Percentiles rank a stretch among this genome's conserved stretches.
Conservation (phyloP, 169 alveolate genomes). For the Cystoisospora suis region DNA sequence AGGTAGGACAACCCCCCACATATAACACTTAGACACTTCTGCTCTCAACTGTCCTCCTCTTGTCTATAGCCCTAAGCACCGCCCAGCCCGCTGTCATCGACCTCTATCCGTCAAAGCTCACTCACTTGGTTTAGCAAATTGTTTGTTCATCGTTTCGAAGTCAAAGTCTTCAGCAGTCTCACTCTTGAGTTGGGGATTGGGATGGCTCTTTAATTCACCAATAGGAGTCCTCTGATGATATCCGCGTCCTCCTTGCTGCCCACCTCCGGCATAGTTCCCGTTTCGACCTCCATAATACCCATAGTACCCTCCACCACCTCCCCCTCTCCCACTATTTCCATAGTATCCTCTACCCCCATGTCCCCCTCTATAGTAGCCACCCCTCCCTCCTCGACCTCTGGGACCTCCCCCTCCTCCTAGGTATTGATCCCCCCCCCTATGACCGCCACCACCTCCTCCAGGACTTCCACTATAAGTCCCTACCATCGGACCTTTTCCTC, state of each 20-base stretch:
- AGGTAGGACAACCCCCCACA: no score
- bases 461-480: neutral
- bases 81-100: no score
- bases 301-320: neutral
- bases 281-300: slow-evolving; percentile 10
- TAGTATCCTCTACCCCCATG: neutral
- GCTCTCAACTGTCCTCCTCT: no score
- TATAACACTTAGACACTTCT: no score
- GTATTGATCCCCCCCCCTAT: neutral
- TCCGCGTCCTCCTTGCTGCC: slow-evolving; percentile 38
- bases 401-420: slow-evolving; percentile 9
- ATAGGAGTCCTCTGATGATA: slow-evolving; percentile 41
- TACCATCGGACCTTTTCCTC: neutral
- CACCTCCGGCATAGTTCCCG: neutral
- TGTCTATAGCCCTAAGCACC: no score
- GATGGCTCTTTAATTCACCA: slow-evolving; percentile 61
- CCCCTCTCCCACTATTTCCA: neutral
- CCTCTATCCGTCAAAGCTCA: neutral
- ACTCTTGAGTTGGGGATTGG: slow-evolving; percentile 56
- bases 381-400: neutral
- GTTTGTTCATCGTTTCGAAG: slow-evolving; percentile 46
- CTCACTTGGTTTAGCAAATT: slow-evolving; percentile 50
- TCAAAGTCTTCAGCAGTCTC: slow-evolving; percentile 62
- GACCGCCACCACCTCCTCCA: neutral
- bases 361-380: neutral